Evolutionary conservation across 257 asterid species (phyloP), one percentile per base, ranked within the genome.

Genomic region (Solanum chaucha): DNA sequence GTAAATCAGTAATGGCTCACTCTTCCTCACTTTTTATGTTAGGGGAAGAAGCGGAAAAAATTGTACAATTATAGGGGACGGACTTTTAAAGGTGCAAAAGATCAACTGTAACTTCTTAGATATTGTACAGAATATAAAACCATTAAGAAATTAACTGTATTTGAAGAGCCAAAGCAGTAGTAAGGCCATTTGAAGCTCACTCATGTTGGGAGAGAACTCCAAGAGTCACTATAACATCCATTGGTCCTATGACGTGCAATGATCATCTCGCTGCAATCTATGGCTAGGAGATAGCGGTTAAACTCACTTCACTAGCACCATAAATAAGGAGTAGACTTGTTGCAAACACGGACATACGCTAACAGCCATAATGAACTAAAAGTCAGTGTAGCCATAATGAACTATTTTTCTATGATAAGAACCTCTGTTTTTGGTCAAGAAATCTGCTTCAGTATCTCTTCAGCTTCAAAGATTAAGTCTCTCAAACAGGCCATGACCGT

Each of bases 401-500:
- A 36, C 44, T 40, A 9, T 40, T 40, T 40, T 40, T 40, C 44
- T 40, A 40, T 40, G 44, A 3, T 40, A 40, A 40, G 44, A 40
- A 40, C 44, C 44, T 40, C 44, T 40, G 44, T 40, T 40, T 40
- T 40, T 40, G 44, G 44, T 40, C 11, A 40, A 40, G 44, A 40
- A 40, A 40, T 9, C 44, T 40, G 44, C 44, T 38, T 38, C 58
- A 89, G 87, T 65, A 89, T 82, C 44, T 86, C 90, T 81, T 87
- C 91, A 46, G 90, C 90, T 87, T 89, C 90, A 48, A 72, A 86
- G 26, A 89, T 86, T 26, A 89, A 89, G 3, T 89, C 90, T 46
- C 89, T 67, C 12, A 89, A 87, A 84, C 19, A 34, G 8, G 22
- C 14, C 90, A 89, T 61, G 89, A 83, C 61, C 5, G 55, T 70